Percentiles rank a stretch among this genome's conserved stretches.
Evolutionary conservation across 495 filamentous ascomycete genomes (phyloP).

Genomic region (Aspergillus nidulans): DNA sequence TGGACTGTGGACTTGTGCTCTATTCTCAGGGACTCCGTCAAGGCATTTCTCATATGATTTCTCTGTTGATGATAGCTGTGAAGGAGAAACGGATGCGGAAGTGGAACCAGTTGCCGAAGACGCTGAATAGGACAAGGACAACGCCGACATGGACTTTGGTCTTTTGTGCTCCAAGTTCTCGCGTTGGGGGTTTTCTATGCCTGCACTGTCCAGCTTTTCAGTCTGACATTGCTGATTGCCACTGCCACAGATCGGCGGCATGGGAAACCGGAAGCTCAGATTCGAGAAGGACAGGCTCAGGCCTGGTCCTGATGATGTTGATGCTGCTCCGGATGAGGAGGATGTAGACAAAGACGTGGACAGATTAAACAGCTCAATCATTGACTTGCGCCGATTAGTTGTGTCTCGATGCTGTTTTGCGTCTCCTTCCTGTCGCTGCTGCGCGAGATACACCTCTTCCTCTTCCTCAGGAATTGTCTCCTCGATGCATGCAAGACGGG

Average conservation of each 20-base stretch:
- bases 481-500: conserved; percentile 12
- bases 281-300: conserved; percentile 1
- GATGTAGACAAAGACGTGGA: conserved; percentile 3
- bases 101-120: not conserved
- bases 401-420: conserved; percentile 5
- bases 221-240: not conserved
- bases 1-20: too few species aligned
- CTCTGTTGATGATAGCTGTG: not conserved
- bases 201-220: not conserved
- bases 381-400: conserved; percentile 20
- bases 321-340: not conserved
- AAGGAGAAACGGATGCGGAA: not conserved
- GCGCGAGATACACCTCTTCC: not conserved
- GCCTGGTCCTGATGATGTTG: not conserved
- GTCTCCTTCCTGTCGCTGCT: not conserved
- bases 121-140: not conserved
- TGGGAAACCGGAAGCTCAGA: conserved; percentile 1
- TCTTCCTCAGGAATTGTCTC: conserved; percentile 19
- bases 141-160: not conserved
- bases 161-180: not conserved
- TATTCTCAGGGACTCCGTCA: not conserved
- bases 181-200: not conserved
- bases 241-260: not conserved
- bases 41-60: not conserved
- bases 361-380: conserved; percentile 21